Evolutionary conservation across 2,329 filamentous ascomycete species (phyloP).

Genomic region (Ophiostoma sp.): DNA sequence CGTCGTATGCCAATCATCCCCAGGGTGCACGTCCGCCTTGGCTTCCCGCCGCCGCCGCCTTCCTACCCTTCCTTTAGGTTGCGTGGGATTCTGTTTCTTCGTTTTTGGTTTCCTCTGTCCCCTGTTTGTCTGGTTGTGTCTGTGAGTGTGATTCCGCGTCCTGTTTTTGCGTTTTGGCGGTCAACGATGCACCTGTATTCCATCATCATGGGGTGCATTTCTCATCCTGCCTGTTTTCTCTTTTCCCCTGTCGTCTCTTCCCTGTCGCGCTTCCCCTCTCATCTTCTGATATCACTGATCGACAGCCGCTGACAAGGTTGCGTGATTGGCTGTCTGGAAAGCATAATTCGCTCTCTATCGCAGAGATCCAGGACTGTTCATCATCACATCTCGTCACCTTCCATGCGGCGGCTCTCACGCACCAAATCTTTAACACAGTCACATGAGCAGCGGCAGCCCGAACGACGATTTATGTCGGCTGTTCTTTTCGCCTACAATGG

Average conservation of each 20-base stretch:
- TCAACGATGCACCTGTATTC: not conserved
- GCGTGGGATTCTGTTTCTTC: conserved; percentile 4
- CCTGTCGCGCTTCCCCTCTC: not conserved
- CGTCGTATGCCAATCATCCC: not conserved
- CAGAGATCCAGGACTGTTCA: not conserved
- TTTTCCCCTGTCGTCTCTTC: not conserved
- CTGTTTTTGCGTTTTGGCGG: not conserved
- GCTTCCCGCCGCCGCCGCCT: not conserved
- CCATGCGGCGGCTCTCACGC: conserved; percentile 1
- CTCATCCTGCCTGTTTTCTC: not conserved
- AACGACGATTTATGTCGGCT: no score
- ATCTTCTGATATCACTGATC: conserved; percentile 7
- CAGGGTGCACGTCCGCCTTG: not conserved
- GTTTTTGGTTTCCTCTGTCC: not conserved
- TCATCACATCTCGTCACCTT: conserved; percentile 15
- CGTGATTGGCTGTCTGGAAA: not conserved
- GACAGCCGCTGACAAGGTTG: not conserved
- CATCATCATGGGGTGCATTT: conserved; percentile 6
- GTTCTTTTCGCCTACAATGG: not conserved
- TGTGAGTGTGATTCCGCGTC: not conserved
- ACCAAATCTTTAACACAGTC: no score
- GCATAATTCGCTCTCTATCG: not conserved
- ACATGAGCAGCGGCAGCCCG: no score
- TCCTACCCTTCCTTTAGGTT: not conserved
- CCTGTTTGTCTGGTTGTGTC: not conserved